Percentiles rank a stretch among this genome's conserved stretches.
These are phyloP conservation scores for Canavalia ensiformis DNA, from an alignment of 306 rosid species.

Conservation along the genomic window DNA sequence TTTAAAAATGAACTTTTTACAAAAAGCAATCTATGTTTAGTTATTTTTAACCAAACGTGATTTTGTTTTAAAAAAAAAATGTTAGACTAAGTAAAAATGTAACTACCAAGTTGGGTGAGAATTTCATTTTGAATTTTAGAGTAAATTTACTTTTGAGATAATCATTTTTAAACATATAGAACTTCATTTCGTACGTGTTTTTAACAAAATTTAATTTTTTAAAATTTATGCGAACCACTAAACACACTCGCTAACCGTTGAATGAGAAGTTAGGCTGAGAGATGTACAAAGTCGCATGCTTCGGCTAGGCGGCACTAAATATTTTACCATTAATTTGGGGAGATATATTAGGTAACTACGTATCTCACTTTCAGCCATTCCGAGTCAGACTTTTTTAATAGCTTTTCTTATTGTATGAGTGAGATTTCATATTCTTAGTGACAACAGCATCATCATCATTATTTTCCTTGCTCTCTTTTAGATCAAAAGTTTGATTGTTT, in stretches of 20 bases:
- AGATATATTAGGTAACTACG: conserved; percentile 4
- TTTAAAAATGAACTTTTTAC: background rate
- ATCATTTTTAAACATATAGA: background rate
- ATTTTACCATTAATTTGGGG: conserved; percentile 3
- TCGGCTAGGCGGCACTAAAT: conserved; percentile 7
- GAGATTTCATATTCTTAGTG: conserved; percentile 51
- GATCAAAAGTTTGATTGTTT: conserved; percentile 7
- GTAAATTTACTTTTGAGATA: background rate
- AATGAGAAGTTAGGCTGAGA: too few relatives aligned
- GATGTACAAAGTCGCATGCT: background rate
- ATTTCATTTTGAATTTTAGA: too few relatives aligned
- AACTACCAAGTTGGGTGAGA: too few relatives aligned
- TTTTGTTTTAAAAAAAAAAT: too few relatives aligned
- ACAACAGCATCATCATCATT: conserved; percentile 49
- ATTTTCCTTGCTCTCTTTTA: conserved; percentile 22
- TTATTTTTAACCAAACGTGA: too few relatives aligned
- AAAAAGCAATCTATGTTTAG: too few relatives aligned
- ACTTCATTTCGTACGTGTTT: background rate
- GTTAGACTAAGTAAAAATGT: too few relatives aligned
- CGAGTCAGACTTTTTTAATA: background rate
- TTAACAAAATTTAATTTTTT: background rate
- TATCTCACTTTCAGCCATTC: conserved; percentile 25
- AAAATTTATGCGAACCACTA: too few relatives aligned
- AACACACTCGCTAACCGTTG: too few relatives aligned
- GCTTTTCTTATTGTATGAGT: conserved; percentile 37